Evolutionary conservation across 2,329 filamentous ascomycete species (phyloP), one percentile per base, ranked within the genome.

Genomic region (Trichophyton equinum): DNA sequence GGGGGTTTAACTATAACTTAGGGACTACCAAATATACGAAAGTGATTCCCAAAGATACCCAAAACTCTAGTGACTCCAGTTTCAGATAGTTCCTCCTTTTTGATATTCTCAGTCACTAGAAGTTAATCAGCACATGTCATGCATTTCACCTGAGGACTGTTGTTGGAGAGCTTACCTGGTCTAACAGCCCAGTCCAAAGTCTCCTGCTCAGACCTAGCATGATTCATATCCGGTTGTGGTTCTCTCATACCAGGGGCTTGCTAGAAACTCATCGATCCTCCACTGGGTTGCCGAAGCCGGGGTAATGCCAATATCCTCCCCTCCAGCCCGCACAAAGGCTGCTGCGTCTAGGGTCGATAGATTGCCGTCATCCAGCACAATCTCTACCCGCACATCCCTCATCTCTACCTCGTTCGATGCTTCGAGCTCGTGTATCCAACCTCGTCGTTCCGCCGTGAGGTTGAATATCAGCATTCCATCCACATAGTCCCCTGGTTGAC

Each of bases 391-490:
- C 4, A 68, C 68, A 47, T 62, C 62, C 11, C 64, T 60, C 20
- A 68, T 30, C 30, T 51, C 15, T 2, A 60, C 63, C 56, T 59
- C 64, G 6, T 67, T 62, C 3, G 67, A 66, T 8, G 61, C 49
- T 59, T 71, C 69, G 25, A 68, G 46, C 15, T 69, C 62, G 42
- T 68, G 67, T 40, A 72, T 66, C 18, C 56, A 47, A 46, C 66
- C 67, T 13, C 68, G 64, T 13, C 71, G 67, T 6, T 66, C 56
- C 15, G 62, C 51, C 27, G 66, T 58, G 46, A 72, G 61, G 11
- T 62, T 66, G 51, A 71, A 70, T 18, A 72, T 61, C 3, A 70
- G 62, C 57, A 72, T 64, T 5, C 70, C 70, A 18, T 71, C 65
- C 3, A 72, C 63, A 27, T 58, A 57, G 15, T 46, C 58, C 20